Percentiles rank a stretch among this genome's conserved stretches.
phyloP scores from a whole-genome alignment of 2,329 filamentous ascomycete species.

The Monilinia fructigena region DNA sequence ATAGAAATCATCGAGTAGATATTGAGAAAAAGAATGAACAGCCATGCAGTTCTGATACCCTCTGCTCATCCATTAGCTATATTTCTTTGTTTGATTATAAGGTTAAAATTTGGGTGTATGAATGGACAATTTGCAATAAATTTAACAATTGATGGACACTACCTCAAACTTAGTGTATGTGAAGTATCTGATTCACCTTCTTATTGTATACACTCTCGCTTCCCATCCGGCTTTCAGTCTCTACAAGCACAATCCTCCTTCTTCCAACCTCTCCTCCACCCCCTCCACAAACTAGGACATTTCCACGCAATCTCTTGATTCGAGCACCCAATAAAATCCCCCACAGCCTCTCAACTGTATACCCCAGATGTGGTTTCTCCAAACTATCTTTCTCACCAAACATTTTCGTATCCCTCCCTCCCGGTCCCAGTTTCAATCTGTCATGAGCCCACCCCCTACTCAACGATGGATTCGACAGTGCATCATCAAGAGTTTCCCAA shows the following conservation, averaged over 20 bases:
- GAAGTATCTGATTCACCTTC: not conserved
- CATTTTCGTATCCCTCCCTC: slow-evolving; percentile 29
- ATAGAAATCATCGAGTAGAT: too few relatives aligned
- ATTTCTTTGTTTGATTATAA: too few relatives aligned
- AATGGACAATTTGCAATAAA: not conserved
- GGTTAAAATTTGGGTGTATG: not conserved
- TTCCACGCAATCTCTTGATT: slow-evolving; percentile 35
- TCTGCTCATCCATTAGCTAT: too few relatives aligned
- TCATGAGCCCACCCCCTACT: slow-evolving; percentile 37
- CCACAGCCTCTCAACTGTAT: slow-evolving; percentile 44
- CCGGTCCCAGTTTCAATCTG: slow-evolving; percentile 29
- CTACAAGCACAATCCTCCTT: slow-evolving; percentile 32
- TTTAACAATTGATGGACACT: rapidly evolving
- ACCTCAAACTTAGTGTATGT: not conserved
- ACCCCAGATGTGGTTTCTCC: slow-evolving; percentile 40
- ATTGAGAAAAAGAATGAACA: too few relatives aligned
- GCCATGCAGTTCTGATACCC: too few relatives aligned
- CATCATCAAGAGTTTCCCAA: slow-evolving; percentile 36
- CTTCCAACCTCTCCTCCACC: slow-evolving; percentile 30
- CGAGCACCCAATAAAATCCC: slow-evolving; percentile 40
- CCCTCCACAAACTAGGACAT: slow-evolving; percentile 33
- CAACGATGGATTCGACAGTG: slow-evolving; percentile 29
- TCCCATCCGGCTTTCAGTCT: not conserved
- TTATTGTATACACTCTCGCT: not conserved
- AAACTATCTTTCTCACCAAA: slow-evolving; percentile 33